Percentiles rank a stretch among this genome's conserved stretches.
phyloP scores from a whole-genome alignment of 768 basidiomycete genomes.

The Collybia mongolica region DNA sequence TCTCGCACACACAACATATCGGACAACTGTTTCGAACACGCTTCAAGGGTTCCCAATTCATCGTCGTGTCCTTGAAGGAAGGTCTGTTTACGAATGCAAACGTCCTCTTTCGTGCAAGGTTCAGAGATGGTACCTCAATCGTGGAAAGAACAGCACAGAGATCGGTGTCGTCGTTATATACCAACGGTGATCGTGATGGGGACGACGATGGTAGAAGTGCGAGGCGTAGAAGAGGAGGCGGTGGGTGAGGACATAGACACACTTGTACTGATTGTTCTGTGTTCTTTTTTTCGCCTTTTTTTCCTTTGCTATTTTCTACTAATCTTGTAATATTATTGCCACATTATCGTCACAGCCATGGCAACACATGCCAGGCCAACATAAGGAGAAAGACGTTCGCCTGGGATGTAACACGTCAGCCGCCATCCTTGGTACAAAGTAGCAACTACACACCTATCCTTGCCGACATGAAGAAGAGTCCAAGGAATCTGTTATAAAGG shows the following conservation, averaged over 20 bases:
- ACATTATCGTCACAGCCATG: slow-evolving; percentile 80
- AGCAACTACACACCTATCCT: slow-evolving; percentile 71
- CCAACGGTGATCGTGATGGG: slow-evolving; percentile 24
- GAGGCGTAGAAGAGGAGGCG: slow-evolving; percentile 27
- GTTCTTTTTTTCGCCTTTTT: too few species aligned
- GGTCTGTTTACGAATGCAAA: slow-evolving; percentile 98
- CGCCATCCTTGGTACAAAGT: neutral
- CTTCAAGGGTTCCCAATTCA: slow-evolving; percentile 98
- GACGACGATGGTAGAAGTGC: slow-evolving; percentile 27
- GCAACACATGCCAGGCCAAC: slow-evolving; percentile 89
- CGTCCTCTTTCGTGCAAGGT: slow-evolving; percentile 88
- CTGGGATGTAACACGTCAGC: slow-evolving; percentile 34
- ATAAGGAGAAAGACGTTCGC: slow-evolving; percentile 94
- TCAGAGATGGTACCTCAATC: slow-evolving; percentile 91
- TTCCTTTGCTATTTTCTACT: slow-evolving; percentile 8
- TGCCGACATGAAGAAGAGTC: slow-evolving; percentile 93
- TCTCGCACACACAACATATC: slow-evolving; percentile 96
- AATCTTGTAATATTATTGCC: slow-evolving; percentile 22
- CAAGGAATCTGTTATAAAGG: slow-evolving; percentile 64
- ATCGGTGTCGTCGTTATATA: slow-evolving; percentile 50
- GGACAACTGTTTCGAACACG: slow-evolving; percentile 96
- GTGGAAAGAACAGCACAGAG: slow-evolving; percentile 79
- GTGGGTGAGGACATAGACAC: slow-evolving; percentile 10
- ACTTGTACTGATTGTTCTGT: neutral
- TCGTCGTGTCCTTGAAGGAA: slow-evolving; percentile 96